A percentile compares a stretch with the other conserved stretches of the same genome.
Conservation (phyloP, 495 filamentous ascomycete genomes). For the Penicillium pulvis region DNA sequence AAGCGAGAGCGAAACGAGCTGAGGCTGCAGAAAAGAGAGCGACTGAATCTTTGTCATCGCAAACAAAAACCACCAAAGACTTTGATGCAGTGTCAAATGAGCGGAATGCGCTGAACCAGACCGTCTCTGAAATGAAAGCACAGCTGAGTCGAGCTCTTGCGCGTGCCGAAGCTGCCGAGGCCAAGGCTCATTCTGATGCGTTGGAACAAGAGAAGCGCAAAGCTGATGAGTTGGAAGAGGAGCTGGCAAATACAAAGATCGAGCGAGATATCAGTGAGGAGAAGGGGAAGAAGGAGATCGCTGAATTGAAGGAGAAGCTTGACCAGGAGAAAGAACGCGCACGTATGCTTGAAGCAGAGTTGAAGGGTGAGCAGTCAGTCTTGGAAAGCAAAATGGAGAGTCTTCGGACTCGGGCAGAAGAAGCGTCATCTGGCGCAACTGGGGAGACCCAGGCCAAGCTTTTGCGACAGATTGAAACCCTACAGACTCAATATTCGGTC, state of each 20-base stretch:
- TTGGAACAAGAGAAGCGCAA: conserved; percentile 69
- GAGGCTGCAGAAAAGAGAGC: conserved; percentile 68
- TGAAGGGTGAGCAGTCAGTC: conserved; percentile 75
- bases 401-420: conserved; percentile 82
- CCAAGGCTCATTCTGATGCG: conserved; percentile 65
- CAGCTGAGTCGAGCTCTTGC: conserved; percentile 70
- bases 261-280: conserved; percentile 78
- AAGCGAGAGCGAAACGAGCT: conserved; percentile 62
- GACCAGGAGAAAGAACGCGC: conserved; percentile 76
- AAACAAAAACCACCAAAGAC: conserved; percentile 70
- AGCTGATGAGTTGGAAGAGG: conserved; percentile 69
- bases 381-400: conserved; percentile 91
- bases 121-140: conserved; percentile 67
- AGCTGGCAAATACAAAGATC: conserved; percentile 67
- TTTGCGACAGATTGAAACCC: conserved; percentile 88
- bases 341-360: conserved; percentile 70
- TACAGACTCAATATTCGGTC: conserved; percentile 92
- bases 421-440: conserved; percentile 77
- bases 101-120: conserved; percentile 62
- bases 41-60: conserved; percentile 62
- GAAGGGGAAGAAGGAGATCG: conserved; percentile 66
- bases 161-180: conserved; percentile 67
- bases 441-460: conserved; percentile 90
- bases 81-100: conserved; percentile 67
- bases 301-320: conserved; percentile 67